These are phyloP conservation scores for Saitozyma sp. DNA, from an alignment of 768 basidiomycete species.

Conservation along the genomic window DNA sequence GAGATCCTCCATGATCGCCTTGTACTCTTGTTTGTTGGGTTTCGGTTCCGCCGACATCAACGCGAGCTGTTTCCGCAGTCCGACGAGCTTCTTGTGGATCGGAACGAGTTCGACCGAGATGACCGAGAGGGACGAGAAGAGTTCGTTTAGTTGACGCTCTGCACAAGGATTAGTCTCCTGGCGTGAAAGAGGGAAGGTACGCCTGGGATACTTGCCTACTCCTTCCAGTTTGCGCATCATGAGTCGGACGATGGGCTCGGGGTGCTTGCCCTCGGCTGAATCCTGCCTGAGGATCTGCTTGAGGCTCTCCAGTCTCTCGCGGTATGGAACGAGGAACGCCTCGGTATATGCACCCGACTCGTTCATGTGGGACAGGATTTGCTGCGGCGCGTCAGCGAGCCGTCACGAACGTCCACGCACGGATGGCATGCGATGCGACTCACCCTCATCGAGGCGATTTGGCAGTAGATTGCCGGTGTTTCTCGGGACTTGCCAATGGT, in stretches of 20 bases:
- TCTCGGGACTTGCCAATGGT: conserved; percentile 96
- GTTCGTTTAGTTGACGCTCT: conserved; percentile 73
- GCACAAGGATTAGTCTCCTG: conserved; percentile 6
- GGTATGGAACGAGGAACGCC: conserved; percentile 83
- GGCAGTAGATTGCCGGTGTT: conserved; percentile 91
- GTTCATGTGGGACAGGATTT: conserved; percentile 93
- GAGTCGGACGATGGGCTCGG: conserved; percentile 80
- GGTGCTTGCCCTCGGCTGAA: conserved; percentile 75
- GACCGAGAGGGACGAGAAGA: conserved; percentile 82
- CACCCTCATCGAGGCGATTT: conserved; percentile 93
- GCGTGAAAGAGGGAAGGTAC: background rate
- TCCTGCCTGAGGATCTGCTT: conserved; percentile 83
- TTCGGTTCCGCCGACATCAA: conserved; percentile 78
- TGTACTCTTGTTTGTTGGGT: conserved; percentile 79
- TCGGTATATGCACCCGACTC: conserved; percentile 94
- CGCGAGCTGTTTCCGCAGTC: conserved; percentile 82
- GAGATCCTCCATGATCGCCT: conserved; percentile 86
- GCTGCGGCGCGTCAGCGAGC: conserved; percentile 57
- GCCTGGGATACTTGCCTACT: conserved; percentile 66
- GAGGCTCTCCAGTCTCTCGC: conserved; percentile 74
- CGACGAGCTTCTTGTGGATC: conserved; percentile 83
- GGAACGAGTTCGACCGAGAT: conserved; percentile 88
- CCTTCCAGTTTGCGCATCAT: conserved; percentile 87
- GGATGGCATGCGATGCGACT: conserved; percentile 53
- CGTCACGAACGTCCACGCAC: background rate